These are phyloP conservation scores for Starmerella apis DNA, from an alignment of 805 yeast species.

Conservation along the genomic window DNA sequence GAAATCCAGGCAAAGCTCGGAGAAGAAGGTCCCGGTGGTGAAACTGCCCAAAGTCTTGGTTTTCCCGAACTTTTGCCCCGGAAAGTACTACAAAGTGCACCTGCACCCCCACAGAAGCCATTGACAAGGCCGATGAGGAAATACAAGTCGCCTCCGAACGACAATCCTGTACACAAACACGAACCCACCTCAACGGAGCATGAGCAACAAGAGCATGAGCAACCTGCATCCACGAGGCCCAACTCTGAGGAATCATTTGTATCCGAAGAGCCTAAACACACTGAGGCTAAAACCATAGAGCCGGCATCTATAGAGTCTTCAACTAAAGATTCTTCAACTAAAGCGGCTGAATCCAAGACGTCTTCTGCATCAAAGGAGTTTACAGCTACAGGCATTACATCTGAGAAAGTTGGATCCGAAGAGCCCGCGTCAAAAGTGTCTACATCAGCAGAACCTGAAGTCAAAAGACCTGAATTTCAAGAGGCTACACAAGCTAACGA, in stretches of 20 bases:
- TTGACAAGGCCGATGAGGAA: conserved; percentile 2
- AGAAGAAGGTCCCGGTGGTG: conserved; percentile 20
- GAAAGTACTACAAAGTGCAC: not conserved
- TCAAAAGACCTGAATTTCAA: too few species aligned
- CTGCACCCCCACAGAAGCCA: conserved; percentile 4
- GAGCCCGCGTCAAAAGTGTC: not conserved
- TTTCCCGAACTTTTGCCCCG: conserved; percentile 13
- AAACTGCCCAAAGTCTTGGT: conserved; percentile 11
- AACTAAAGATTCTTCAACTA: too few species aligned
- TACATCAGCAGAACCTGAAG: not conserved
- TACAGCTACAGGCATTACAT: not conserved
- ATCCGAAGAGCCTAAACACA: too few species aligned
- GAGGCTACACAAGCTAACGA: too few species aligned
- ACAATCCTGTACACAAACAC: not conserved
- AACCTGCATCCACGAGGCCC: too few species aligned
- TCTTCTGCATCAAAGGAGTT: not conserved
- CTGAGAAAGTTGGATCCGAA: not conserved
- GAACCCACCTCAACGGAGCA: not conserved
- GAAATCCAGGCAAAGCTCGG: conserved; percentile 10
- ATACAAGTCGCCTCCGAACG: not conserved
- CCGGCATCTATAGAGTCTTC: too few species aligned
- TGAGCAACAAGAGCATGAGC: not conserved
- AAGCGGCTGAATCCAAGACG: too few species aligned
- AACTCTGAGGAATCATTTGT: too few species aligned
- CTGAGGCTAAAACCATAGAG: too few species aligned